Conservation (phyloP, 2,329 filamentous ascomycete genomes). For the Hansfordia pulvinata region DNA sequence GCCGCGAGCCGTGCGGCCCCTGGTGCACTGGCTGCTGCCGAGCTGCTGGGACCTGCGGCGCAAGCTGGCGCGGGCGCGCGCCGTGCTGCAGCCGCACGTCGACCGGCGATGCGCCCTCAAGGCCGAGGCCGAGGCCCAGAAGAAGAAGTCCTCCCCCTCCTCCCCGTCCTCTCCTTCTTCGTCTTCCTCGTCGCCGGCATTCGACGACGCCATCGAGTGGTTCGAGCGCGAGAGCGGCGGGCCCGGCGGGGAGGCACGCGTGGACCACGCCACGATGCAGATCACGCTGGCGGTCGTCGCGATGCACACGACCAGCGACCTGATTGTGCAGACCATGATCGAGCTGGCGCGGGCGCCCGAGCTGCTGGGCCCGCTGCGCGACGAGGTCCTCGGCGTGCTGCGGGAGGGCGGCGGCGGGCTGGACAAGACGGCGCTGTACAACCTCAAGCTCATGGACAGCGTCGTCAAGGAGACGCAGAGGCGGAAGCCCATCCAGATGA, state of each 20-base stretch:
- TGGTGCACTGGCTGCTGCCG: conserved; percentile 9
- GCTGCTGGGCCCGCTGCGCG: conserved; percentile 8
- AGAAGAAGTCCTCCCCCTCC: conserved; percentile 2
- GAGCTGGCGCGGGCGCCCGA: conserved; percentile 9
- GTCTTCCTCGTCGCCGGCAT: background rate
- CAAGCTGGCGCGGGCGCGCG: conserved; percentile 2
- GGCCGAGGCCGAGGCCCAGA: conserved; percentile 4
- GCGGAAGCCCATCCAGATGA: conserved; percentile 8
- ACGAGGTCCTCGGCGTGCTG: conserved; percentile 9
- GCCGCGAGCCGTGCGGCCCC: conserved; percentile 6
- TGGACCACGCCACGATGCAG: conserved; percentile 6
- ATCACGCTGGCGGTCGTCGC: conserved; percentile 9
- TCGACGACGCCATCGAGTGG: conserved; percentile 11
- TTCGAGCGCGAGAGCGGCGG: conserved; percentile 1
- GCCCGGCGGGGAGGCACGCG: conserved; percentile 1
- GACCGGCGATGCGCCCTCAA: conserved; percentile 5
- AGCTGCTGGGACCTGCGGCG: conserved; percentile 5
- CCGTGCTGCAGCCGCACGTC: conserved; percentile 6
- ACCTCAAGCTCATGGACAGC: conserved; percentile 12
- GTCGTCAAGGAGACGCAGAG: conserved; percentile 13
- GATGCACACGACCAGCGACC: conserved; percentile 11
- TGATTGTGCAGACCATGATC: conserved; percentile 8
- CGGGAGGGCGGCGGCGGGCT: conserved; percentile 6
- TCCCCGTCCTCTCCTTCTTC: background rate
- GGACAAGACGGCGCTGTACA: conserved; percentile 9